Conservation (phyloP, 2,329 filamentous ascomycete species). For the Beauveria medogensis region DNA sequence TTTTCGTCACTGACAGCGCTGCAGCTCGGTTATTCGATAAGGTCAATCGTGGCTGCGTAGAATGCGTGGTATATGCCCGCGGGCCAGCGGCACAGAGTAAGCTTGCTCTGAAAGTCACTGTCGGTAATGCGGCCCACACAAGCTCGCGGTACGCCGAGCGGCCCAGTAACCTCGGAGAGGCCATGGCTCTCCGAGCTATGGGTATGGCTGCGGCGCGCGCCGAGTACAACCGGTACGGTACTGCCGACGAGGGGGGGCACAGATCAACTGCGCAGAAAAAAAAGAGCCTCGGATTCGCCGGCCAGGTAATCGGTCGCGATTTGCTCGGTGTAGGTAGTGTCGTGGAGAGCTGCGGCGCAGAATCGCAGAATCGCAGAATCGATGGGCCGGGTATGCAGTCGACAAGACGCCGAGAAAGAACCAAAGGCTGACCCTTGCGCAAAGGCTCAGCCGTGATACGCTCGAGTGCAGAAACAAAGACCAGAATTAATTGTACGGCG, state of each 20-base stretch:
- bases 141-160: slow-evolving; percentile 19
- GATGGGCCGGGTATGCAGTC: background rate
- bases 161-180: slow-evolving; percentile 22
- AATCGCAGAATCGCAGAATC: background rate
- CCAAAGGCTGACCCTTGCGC: background rate
- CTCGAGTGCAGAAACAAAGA: background rate
- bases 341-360: background rate
- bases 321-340: background rate
- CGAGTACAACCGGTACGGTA: background rate
- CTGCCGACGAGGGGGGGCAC: background rate
- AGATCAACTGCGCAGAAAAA: background rate
- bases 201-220: background rate
- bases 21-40: background rate
- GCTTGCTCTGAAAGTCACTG: background rate
- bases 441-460: background rate
- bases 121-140: slow-evolving; percentile 13
- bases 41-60: background rate
- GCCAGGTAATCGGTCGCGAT: background rate
- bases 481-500: background rate
- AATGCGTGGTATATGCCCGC: background rate
- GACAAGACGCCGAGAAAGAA: background rate
- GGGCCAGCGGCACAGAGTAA: background rate
- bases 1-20: background rate
- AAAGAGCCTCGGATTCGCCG: background rate
- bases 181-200: slow-evolving; percentile 16